Conservation (phyloP, 2,329 filamentous ascomycete genomes). For the Cladosporium sp. region DNA sequence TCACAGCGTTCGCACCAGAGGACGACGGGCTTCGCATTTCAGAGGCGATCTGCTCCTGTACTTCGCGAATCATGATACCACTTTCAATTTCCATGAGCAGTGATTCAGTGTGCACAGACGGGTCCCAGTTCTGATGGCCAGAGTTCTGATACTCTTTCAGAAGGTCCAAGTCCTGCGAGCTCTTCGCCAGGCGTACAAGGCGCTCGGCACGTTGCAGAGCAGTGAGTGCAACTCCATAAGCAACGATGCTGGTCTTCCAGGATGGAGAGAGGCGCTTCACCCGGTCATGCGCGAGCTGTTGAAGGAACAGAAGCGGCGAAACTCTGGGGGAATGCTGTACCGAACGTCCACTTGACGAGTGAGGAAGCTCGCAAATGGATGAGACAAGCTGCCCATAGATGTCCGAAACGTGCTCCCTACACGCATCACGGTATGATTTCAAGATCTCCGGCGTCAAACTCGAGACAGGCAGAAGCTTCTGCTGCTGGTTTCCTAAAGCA, state of each 20-base stretch:
- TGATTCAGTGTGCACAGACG: slow-evolving; percentile 60
- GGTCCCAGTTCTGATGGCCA: slow-evolving; percentile 60
- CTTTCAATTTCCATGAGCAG: slow-evolving; percentile 66
- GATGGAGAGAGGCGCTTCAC: slow-evolving; percentile 34
- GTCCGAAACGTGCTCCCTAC: background rate
- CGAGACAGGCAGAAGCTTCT: background rate
- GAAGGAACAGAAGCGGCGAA: slow-evolving; percentile 47
- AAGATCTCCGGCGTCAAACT: background rate
- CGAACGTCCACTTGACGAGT: background rate
- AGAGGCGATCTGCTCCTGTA: slow-evolving; percentile 62
- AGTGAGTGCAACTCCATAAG: slow-evolving; percentile 48
- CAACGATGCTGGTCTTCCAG: slow-evolving; percentile 45
- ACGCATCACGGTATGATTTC: background rate
- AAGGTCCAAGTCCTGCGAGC: slow-evolving; percentile 14
- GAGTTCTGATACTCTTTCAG: slow-evolving; percentile 46
- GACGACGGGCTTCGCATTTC: slow-evolving; percentile 59
- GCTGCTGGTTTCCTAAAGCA: background rate
- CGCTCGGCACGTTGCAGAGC: slow-evolving; percentile 49
- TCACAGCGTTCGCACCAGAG: slow-evolving; percentile 50
- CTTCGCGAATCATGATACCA: slow-evolving; percentile 61
- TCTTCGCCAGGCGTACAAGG: slow-evolving; percentile 43
- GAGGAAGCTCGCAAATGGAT: background rate
- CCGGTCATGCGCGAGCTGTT: slow-evolving; percentile 47
- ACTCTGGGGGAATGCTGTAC: slow-evolving; percentile 50
- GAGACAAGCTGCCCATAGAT: background rate